phyloP scores from a whole-genome alignment of 2,329 filamentous ascomycete genomes.

The Leptographium wingfieldii region DNA sequence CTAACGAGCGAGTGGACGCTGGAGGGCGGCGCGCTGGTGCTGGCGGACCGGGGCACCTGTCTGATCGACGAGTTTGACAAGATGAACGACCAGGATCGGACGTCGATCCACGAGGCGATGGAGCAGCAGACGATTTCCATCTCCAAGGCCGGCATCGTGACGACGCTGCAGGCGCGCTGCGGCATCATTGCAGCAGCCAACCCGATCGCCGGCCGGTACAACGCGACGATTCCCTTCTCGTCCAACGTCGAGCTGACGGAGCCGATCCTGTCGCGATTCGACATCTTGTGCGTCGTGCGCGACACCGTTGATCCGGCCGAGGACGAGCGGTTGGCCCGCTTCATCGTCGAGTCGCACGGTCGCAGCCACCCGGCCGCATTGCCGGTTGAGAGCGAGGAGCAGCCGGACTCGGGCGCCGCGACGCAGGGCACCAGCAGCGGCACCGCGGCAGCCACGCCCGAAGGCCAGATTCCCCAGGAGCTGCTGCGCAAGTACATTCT shows the following conservation, averaged over 20 bases:
- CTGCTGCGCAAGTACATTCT: conserved; percentile 92
- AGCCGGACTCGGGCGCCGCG: conserved; percentile 4
- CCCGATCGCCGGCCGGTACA: conserved; percentile 91
- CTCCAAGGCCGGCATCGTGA: conserved; percentile 96
- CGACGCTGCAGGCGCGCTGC: conserved; percentile 88
- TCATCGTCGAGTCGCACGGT: conserved; percentile 89
- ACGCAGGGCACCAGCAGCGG: conserved; percentile 14
- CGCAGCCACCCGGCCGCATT: conserved; percentile 58
- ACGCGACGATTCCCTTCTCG: conserved; percentile 88
- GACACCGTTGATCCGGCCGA: conserved; percentile 88
- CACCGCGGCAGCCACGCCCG: conserved; percentile 21
- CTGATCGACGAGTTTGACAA: conserved; percentile 99
- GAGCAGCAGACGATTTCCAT: conserved; percentile 99
- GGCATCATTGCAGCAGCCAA: conserved; percentile 95
- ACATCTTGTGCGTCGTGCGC: conserved; percentile 89
- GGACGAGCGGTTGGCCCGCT: conserved; percentile 84
- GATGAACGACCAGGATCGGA: conserved; percentile 98
- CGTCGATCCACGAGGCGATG: conserved; percentile 98
- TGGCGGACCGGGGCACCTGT: conserved; percentile 89
- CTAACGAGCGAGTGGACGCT: conserved; percentile 95
- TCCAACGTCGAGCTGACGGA: conserved; percentile 95
- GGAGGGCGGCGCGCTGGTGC: conserved; percentile 86
- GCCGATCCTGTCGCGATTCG: conserved; percentile 94
- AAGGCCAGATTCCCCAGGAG: conserved; percentile 77
- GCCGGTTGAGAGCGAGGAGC: conserved; percentile 12